Percentiles rank a stretch among this genome's conserved stretches.
These are phyloP conservation scores for Halophytophthora batemanensis DNA, from an alignment of 352 stramenopile genomes.

Conservation along the genomic window DNA sequence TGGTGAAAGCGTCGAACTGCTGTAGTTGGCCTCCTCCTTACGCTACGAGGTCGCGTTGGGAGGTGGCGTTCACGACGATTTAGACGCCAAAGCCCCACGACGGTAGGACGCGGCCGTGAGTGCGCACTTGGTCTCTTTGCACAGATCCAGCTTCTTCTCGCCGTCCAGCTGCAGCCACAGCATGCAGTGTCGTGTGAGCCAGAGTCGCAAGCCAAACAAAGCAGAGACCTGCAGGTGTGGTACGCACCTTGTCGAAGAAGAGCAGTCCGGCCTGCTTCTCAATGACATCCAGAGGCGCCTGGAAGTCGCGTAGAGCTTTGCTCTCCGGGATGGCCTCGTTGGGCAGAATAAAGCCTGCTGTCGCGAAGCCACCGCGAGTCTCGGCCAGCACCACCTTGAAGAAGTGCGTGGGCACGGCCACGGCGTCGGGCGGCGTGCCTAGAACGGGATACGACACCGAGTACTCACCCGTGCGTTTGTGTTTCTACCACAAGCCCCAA, in stretches of 20 bases:
- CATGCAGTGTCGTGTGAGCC: background rate
- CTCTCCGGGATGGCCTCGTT: slow-evolving; percentile 84
- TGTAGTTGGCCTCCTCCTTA: no score
- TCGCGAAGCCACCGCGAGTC: slow-evolving; percentile 66
- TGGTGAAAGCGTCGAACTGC: no score
- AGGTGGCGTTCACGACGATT: background rate
- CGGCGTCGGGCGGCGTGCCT: slow-evolving; percentile 79
- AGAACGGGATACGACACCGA: slow-evolving; percentile 75
- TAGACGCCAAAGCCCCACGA: slow-evolving; percentile 5
- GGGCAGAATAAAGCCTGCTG: slow-evolving; percentile 92
- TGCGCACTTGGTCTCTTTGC: slow-evolving; percentile 61
- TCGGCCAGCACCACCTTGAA: slow-evolving; percentile 93
- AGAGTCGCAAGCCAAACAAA: slow-evolving; percentile 3
- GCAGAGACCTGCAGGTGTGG: background rate
- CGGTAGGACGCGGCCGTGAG: slow-evolving; percentile 49
- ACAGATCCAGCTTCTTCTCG: slow-evolving; percentile 53
- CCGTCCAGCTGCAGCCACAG: slow-evolving; percentile 33
- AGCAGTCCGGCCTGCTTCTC: slow-evolving; percentile 91
- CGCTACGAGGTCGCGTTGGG: no score
- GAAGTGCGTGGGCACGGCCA: slow-evolving; percentile 95
- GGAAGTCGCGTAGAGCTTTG: slow-evolving; percentile 80
- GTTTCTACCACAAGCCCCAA: slow-evolving; percentile 34
- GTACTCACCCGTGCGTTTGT: slow-evolving; percentile 62
- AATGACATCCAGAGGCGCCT: slow-evolving; percentile 89
- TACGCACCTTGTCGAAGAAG: slow-evolving; percentile 89